Conservation (phyloP, 805 yeast species). For the Cyberlindnera maclurae region DNA sequence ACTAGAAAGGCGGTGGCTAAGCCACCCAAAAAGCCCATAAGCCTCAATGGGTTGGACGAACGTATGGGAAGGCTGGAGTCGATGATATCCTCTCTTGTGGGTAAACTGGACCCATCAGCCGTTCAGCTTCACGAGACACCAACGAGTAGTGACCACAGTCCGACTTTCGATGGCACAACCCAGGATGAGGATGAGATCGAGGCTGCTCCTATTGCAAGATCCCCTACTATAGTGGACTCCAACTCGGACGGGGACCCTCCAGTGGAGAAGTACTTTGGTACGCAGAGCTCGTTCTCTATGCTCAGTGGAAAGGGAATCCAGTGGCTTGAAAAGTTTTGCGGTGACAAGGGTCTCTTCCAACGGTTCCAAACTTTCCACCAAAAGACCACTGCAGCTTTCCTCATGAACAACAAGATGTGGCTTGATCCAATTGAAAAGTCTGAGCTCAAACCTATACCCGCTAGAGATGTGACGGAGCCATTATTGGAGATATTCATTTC, state of each 20-base stretch:
- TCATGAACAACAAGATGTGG: conserved; percentile 25
- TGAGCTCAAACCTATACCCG: conserved; percentile 26
- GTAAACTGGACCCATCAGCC: conserved; percentile 10
- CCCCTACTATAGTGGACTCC: not conserved
- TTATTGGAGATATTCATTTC: conserved; percentile 13
- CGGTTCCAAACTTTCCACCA: conserved; percentile 23
- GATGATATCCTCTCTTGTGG: conserved; percentile 25
- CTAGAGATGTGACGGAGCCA: conserved; percentile 15
- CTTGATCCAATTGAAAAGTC: conserved; percentile 27
- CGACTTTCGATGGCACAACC: not conserved
- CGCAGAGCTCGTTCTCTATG: conserved; percentile 28
- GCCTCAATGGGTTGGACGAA: conserved; percentile 16
- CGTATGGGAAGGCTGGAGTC: conserved; percentile 30
- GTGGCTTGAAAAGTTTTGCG: conserved; percentile 28
- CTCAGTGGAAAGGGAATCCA: conserved; percentile 34
- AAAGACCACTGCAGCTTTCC: conserved; percentile 16
- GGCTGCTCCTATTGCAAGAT: no score
- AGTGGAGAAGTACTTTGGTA: conserved; percentile 15
- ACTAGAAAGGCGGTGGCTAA: conserved; percentile 1
- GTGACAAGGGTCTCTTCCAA: conserved; percentile 11
- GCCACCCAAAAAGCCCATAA: not conserved
- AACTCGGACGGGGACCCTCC: conserved; percentile 4
- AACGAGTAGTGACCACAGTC: not conserved
- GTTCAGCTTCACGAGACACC: not conserved
- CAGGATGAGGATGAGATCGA: not conserved